Evolutionary conservation across 768 basidiomycete species (phyloP), one percentile per base, ranked within the genome.

Genomic region (Hirschioporus abietinus): DNA sequence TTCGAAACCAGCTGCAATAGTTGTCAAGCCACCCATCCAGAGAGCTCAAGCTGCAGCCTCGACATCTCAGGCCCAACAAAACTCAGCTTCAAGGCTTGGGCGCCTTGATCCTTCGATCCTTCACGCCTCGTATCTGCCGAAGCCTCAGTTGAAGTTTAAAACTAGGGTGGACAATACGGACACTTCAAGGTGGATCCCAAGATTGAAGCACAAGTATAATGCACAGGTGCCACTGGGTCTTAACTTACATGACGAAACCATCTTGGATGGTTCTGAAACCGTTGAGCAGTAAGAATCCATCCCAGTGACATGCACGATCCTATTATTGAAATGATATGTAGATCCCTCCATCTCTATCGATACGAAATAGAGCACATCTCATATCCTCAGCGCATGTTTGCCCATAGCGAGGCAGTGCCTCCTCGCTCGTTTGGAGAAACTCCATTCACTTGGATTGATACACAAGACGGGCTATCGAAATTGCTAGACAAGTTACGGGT

Each of bases 151-250:
- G 0, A 73, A 74, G 15, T 98, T 98, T 79, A 85, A 82, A 66
- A 76, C 78, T 26, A 81, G 81, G 61, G 77, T 79, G 8, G 82
- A 89, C 73, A 94, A 93, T 70, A 78, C 75, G 25, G 82, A 86
- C 65, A 71, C 77, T 26, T 70, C 82, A 2, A 80, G 85, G 0
- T 96, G 92, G 87, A 82, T 81, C 66, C 92, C 94, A 0, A 78
- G 81, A 1, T 80, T 97, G 20, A 75, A 83, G 0, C 86, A 87
- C 71, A 98, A 97, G 77, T 90, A 87, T 75, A 89, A 96, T 72
- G 90, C 93, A 2, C 83, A 88, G 74, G 89, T 95, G 0, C 93
- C 94, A 1, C 79, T 95, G n/a, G 90, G 90, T 17, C 85, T 90
- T 72, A 74, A 80, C 58, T 83, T 82, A 64, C 78, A 74, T 12